Base-by-base conservation (phyloP, 2,329 filamentous ascomycete genomes). In the Cercospora berteroae region DNA sequence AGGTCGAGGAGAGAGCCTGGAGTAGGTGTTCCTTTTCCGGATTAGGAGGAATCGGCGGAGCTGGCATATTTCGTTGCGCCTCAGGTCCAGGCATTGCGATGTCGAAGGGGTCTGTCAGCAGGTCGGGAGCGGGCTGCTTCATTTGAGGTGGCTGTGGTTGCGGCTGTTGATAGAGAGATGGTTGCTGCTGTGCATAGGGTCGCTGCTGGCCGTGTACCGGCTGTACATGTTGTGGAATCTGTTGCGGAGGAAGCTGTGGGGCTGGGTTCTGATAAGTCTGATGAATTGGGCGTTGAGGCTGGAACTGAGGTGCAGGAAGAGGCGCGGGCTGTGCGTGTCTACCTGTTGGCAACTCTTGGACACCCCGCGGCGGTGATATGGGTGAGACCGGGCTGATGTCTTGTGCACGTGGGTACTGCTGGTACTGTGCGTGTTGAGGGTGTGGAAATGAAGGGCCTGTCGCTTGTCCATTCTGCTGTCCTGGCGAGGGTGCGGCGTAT, bases 11-110 rank as follows among this genome's bases (percentile, higher is more conserved):
- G 31, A 98, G 86, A 55, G 93, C 90, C 63, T 86, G 86, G 3
- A 97, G 85, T 16, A 98, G 86, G 20, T 91, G 90, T 78, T 98
- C 93, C 77, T 97, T 97, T 80, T 98, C 93, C 0, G 95, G 95
- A 75, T 99, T 99, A 0, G 93, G 94, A 0, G 95, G 94, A 33
- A 97, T 93, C 0, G 94, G 94, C 0, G 95, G 94, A 0, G 93
- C 88, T 5, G 90, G 85, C 7, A 88, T 77, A 23, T 84, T 81
- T 29, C 73, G 60, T 42, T 56, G 55, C 18, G 65, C 31, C 80
- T 85, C 27, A 79, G 83, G n/a, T 7, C 82, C 82, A 10, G 86
- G 85, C 4, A 88, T 79, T 23, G 86, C 83, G 5, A 88, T 80
- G 67, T 89, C 85, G 64, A 89, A 87, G 0, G 87, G 86, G 20